These are phyloP conservation scores for California macrophylla DNA, from an alignment of 441 rosid genomes.

Conservation along the genomic window DNA sequence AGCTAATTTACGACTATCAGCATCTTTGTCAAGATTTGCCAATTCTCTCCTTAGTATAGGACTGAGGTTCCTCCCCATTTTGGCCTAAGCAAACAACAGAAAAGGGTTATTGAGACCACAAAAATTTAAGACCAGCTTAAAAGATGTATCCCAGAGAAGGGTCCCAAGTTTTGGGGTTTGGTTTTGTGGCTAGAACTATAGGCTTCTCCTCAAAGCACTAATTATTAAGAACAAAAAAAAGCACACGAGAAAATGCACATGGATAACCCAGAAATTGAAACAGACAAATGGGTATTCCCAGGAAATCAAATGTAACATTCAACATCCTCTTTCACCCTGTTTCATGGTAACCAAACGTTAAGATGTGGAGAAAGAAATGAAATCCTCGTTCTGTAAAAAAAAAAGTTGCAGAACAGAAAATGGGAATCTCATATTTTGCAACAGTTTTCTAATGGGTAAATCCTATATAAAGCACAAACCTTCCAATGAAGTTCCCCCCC, in stretches of 20 bases:
- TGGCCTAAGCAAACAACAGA: constrained; percentile 28
- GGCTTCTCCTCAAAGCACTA: background rate
- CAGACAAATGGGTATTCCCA: background rate
- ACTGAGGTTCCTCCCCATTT: constrained; percentile 67
- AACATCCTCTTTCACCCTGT: background rate
- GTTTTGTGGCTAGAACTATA: background rate
- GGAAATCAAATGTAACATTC: background rate
- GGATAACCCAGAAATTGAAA: background rate
- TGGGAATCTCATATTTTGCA: too few species aligned
- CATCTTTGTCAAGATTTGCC: constrained; percentile 85
- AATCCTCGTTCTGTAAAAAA: background rate
- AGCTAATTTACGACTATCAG: constrained; percentile 79
- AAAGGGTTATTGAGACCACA: background rate
- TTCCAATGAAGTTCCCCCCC: background rate
- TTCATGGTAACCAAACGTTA: background rate
- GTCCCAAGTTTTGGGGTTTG: background rate
- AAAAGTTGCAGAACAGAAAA: background rate
- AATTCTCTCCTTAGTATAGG: constrained; percentile 61
- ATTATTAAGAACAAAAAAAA: background rate
- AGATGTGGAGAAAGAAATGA: background rate
- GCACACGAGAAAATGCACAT: background rate
- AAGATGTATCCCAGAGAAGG: background rate
- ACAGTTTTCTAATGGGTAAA: background rate
- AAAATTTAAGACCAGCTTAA: background rate
- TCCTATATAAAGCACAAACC: background rate